phyloP scores from a whole-genome alignment of 2,329 filamentous ascomycete genomes.

The Ramularia endophylla region DNA sequence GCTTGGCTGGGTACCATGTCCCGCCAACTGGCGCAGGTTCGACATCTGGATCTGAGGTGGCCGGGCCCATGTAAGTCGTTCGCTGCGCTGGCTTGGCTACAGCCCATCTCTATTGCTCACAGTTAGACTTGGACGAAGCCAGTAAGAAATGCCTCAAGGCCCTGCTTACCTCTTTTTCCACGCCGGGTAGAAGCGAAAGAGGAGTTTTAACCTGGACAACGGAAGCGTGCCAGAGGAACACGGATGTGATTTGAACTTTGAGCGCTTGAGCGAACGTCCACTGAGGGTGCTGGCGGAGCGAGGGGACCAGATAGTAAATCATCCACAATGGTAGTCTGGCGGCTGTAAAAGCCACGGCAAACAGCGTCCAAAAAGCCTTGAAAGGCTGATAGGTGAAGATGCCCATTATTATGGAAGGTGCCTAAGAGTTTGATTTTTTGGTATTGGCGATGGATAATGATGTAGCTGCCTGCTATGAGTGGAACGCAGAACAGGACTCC shows the following conservation, averaged over 20 bases:
- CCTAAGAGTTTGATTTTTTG: neutral
- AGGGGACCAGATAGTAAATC: conserved; percentile 32
- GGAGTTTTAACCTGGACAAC: conserved; percentile 26
- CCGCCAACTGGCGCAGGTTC: conserved; percentile 35
- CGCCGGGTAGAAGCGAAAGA: conserved; percentile 30
- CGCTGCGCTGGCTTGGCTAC: conserved; percentile 18
- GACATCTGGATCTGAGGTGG: conserved; percentile 29
- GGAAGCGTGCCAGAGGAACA: conserved; percentile 30
- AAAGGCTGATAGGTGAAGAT: conserved; percentile 32
- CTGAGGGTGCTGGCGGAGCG: conserved; percentile 34
- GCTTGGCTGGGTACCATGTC: conserved; percentile 37
- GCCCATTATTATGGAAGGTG: conserved; percentile 11
- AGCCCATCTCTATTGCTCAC: conserved; percentile 31
- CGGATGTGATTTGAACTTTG: conserved; percentile 29
- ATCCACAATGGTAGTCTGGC: conserved; percentile 36
- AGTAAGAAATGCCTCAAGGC: too few species aligned
- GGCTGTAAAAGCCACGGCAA: conserved; percentile 31
- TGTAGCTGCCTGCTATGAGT: too few species aligned
- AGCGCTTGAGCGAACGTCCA: conserved; percentile 39
- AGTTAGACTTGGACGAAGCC: too few species aligned
- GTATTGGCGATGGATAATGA: neutral
- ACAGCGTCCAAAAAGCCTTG: conserved; percentile 36
- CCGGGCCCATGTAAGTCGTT: conserved; percentile 12
- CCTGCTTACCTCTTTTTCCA: conserved; percentile 30
- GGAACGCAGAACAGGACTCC: too few species aligned